Evolutionary conservation across 345 rosid species (phyloP), one percentile per base, ranked within the genome.

Genomic region (Gossypium australe): DNA sequence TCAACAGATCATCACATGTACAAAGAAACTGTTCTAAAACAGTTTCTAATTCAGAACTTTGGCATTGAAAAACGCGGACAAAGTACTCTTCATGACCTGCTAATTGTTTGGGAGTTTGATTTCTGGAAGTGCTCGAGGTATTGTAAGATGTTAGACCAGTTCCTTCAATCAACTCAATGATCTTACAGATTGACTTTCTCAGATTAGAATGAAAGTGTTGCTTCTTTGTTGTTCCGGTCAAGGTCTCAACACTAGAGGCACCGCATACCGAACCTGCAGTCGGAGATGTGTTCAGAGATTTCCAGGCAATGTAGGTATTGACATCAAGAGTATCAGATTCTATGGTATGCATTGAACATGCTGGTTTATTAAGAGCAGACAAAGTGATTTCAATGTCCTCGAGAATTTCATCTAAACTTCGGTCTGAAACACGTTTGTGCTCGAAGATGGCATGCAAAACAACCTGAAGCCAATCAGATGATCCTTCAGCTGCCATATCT

Each of bases 391-490:
- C 85, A 58, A 91, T 82, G 79, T 95, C 97, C 75, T 89, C 92
- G n/a, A 92, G 85, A 47, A 95, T 84, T 52, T 89, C 91, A 27
- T 38, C 80, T 29, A 74, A 73, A 80, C 85, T 52, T 60, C 84
- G 88, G 63, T 88, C 85, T 7, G 99, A 92, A 74, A 89, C 84
- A 41, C 80, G 83, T 73, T 81, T 83, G 79, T 92, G 92, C 86
- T 85, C 85, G 29, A 79, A 67, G 63, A 94, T 83, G 78, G 98
- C 96, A 22, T 83, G 87, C 79, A 95, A 75, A 60, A 92, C 98
- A 61, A 81, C 96, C 86, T 92, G 98, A 79, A 95, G 94, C 99
- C 99, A 95, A 67, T 92, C 94, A 57, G 87, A 92, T 62, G 92
- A 79, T 64, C 74, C 72, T 45, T 81, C 88, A 27, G 75, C 66